A percentile compares a stretch with the other conserved stretches of the same genome.
Conservation (phyloP, 768 basidiomycete genomes). For the Crepidotus variabilis region DNA sequence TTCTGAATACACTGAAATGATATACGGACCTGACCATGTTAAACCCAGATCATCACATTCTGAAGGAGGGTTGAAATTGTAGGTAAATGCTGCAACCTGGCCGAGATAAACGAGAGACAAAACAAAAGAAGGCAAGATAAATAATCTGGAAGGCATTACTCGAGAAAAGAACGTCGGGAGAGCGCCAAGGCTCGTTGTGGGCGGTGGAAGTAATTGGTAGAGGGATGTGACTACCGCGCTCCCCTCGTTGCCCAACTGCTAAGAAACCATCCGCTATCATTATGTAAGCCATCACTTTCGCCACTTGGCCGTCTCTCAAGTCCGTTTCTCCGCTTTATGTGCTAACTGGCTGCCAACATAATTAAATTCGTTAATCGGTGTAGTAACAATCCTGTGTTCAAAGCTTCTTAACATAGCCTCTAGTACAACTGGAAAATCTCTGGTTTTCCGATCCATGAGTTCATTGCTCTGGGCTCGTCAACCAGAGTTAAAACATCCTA, state of each 20-base stretch:
- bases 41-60: conserved; percentile 62
- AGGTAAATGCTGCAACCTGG: conserved; percentile 40
- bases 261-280: neutral
- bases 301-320: neutral
- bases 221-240: neutral
- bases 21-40: conserved; percentile 55
- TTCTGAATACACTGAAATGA: neutral
- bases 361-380: too few species aligned
- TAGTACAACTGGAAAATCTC: too few species aligned
- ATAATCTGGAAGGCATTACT: neutral
- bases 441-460: too few species aligned
- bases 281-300: conserved; percentile 5
- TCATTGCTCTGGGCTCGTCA: too few species aligned
- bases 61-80: conserved; percentile 39
- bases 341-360: neutral
- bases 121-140: conserved; percentile 15
- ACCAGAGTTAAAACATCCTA: neutral
- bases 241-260: neutral
- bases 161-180: conserved; percentile 15
- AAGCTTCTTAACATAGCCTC: too few species aligned
- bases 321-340: neutral
- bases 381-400: too few species aligned
- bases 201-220: neutral
- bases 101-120: conserved; percentile 20
- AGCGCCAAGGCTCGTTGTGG: conserved; percentile 10